Percentiles rank a stretch among this genome's conserved stretches.
Conservation (phyloP, 2,329 filamentous ascomycete genomes). For the Colletotrichum sublineola region DNA sequence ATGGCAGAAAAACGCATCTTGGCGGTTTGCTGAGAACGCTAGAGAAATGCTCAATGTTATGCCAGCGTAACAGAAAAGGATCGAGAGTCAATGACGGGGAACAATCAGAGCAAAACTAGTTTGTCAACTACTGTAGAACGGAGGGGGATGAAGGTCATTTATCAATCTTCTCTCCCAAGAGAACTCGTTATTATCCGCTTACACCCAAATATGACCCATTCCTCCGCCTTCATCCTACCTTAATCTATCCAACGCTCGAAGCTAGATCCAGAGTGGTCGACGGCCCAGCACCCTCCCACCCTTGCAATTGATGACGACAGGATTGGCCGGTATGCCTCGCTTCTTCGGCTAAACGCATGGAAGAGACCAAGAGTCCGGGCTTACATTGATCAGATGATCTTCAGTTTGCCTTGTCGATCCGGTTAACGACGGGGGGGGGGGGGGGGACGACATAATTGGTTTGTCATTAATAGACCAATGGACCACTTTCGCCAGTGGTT, state of each 20-base stretch:
- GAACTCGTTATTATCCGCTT: not conserved
- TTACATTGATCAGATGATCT: slow-evolving; percentile 23
- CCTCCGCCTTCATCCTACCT: not conserved
- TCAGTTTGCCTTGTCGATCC: slow-evolving; percentile 13
- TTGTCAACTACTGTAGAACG: not conserved
- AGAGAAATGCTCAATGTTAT: slow-evolving; percentile 24
- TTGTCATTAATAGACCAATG: not conserved
- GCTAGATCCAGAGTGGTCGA: slow-evolving; percentile 22
- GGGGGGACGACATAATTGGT: not conserved
- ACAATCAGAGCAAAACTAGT: slow-evolving; percentile 7
- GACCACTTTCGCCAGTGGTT: not conserved
- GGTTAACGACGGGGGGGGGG: not conserved
- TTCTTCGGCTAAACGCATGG: slow-evolving; percentile 27
- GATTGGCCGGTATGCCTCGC: slow-evolving; percentile 14
- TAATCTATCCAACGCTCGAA: slow-evolving; percentile 33
- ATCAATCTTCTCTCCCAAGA: slow-evolving; percentile 9
- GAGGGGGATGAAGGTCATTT: slow-evolving; percentile 2
- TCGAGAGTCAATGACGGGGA: slow-evolving; percentile 25
- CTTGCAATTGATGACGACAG: not conserved
- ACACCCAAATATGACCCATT: no score
- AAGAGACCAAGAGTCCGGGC: not conserved
- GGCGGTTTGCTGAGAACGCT: not conserved
- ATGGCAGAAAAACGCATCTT: slow-evolving; percentile 37
- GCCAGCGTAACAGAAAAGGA: slow-evolving; percentile 22
- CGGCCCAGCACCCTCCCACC: slow-evolving; percentile 25